Evolutionary conservation across 129 eudicot genomes (phyloP), one percentile per base, ranked within the genome.

Genomic region (Mikania micrantha): DNA sequence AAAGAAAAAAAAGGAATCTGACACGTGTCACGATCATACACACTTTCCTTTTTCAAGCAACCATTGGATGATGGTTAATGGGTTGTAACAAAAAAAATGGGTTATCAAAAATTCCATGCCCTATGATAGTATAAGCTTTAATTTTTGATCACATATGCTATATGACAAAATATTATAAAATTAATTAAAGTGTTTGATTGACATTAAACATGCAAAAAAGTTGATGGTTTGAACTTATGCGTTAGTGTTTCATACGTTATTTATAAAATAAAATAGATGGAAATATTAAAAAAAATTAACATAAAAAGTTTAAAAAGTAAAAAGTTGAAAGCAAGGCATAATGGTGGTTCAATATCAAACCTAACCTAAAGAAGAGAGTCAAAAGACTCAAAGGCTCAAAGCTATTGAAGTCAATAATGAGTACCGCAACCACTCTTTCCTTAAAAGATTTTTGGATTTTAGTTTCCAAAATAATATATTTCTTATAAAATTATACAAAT

Each of bases 361-460:
- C 78, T 73, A 73, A 73, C 71, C 61, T 34, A 48, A 63, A 49
- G 39, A 73, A 48, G 67, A 35, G 64, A 39, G 71, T 64, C 65
- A 73, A 73, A 74, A 39, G 72, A 64, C 65, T 50, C 57, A 73
- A 74, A 39, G 72, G 52, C 65, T 50, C 57, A 63, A 72, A 36
- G 64, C 52, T 50, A 24, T 73, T 49, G 63, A 36, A 63, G 50
- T 31, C 44, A 73, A 64, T 38, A 63, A 50, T 52, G 54, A 73
- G 45, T 36, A 64, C 65, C 71, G 64, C 77, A 73, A 73, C 70
- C 70, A 73, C 64, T 34, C 44, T 27, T 63, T 16, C 27, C 22
- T 27, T 36, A 61, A 15, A 72, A 44, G 60, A 45, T 47, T 60
- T 48, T 34, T 13, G 7, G 4, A 11, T 29, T 49, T 49, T 11